Percentiles rank a stretch among this genome's conserved stretches.
phyloP scores from a whole-genome alignment of 257 asterid species.

The Anisodus acutangulus region DNA sequence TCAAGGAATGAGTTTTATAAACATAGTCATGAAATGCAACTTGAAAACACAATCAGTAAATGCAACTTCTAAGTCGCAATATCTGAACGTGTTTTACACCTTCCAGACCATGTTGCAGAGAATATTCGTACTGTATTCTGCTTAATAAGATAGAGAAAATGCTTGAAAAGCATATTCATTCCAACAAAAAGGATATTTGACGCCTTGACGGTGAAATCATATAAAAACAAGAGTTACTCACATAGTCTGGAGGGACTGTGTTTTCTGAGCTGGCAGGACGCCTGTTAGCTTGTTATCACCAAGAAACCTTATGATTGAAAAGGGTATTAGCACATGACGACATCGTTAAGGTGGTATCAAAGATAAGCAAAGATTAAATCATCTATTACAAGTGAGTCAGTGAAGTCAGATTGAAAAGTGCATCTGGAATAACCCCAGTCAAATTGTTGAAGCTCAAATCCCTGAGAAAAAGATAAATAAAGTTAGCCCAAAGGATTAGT shows the following conservation, averaged over 20 bases:
- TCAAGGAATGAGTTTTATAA: too few species aligned
- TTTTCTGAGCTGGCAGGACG: conserved; percentile 55
- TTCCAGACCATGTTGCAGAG: too few species aligned
- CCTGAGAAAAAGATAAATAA: conserved; percentile 49
- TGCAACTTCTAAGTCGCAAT: neutral
- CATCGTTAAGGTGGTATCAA: neutral
- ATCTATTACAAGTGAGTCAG: conserved; percentile 57
- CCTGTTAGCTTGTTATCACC: conserved; percentile 77
- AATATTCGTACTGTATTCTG: neutral
- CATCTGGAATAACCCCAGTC: conserved; percentile 58
- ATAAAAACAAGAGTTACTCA: conserved; percentile 38
- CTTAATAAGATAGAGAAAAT: neutral
- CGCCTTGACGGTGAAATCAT: neutral
- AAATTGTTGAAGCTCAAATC: conserved; percentile 89
- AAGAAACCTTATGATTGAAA: conserved; percentile 63
- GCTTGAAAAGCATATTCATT: neutral
- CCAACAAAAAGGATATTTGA: neutral
- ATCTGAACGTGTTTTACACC: neutral
- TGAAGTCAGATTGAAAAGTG: conserved; percentile 55
- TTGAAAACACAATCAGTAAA: too few species aligned
- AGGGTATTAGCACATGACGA: neutral
- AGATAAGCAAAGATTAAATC: neutral
- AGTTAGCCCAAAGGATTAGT: too few species aligned
- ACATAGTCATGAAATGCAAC: too few species aligned
- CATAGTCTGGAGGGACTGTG: conserved; percentile 53